A percentile compares a stretch with the other conserved stretches of the same genome.
phyloP scores from a whole-genome alignment of 2,329 filamentous ascomycete genomes.

The Penicillium aurantiogriseum region DNA sequence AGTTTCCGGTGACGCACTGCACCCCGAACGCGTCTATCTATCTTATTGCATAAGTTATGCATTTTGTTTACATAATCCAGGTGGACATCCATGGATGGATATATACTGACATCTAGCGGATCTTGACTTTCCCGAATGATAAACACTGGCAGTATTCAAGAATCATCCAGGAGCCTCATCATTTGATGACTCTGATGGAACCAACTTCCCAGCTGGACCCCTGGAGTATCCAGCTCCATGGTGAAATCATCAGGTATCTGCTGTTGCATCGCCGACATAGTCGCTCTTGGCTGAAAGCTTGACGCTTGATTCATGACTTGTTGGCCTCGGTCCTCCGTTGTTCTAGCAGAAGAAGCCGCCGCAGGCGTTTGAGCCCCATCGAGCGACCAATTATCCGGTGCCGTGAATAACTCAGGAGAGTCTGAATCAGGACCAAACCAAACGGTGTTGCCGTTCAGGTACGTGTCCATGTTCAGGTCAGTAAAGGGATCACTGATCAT shows the following conservation, averaged over 20 bases:
- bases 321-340: background rate
- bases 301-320: background rate
- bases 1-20: too few relatives aligned
- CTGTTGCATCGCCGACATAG: background rate
- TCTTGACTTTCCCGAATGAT: too few relatives aligned
- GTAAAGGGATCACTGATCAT: background rate
- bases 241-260: background rate
- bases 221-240: background rate
- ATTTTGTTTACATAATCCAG: too few relatives aligned
- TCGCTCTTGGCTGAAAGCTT: background rate
- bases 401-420: background rate
- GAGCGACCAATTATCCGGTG: background rate
- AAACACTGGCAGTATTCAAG: background rate
- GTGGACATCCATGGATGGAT: too few relatives aligned
- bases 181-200: background rate
- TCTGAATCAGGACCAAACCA: background rate
- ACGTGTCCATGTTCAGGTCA: background rate
- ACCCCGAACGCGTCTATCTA: too few relatives aligned
- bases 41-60: too few relatives aligned
- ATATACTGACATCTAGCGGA: too few relatives aligned
- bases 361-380: background rate
- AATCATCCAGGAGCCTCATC: background rate
- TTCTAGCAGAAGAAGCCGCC: background rate
- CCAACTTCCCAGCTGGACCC: background rate
- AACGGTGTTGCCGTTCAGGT: background rate